Conservation (phyloP, 1,284 basidiomycete genomes). For the Heimioporus punctisporus region DNA sequence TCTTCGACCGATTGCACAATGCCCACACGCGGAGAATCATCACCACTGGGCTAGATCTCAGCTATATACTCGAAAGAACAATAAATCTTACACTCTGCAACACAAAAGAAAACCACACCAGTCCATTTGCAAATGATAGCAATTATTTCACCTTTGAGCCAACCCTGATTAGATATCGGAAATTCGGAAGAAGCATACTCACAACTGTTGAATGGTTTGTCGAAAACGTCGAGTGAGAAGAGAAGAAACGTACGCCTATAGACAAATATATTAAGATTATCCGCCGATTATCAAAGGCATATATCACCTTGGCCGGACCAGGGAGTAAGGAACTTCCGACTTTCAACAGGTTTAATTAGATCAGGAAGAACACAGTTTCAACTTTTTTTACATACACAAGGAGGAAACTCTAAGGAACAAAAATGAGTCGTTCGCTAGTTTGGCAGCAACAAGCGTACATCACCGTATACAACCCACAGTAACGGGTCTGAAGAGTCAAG, state of each 20-base stretch:
- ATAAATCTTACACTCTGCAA: neutral
- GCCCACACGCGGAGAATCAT: neutral
- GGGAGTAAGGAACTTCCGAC: neutral
- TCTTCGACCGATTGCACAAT: neutral
- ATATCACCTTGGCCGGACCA: no score
- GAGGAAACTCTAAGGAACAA: neutral
- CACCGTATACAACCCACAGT: neutral
- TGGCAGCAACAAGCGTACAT: neutral
- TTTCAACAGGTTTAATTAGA: neutral
- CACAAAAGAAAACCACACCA: neutral
- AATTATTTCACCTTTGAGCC: neutral
- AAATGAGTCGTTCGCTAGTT: neutral
- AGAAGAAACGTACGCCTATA: neutral
- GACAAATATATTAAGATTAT: no score
- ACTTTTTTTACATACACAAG: neutral
- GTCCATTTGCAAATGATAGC: neutral
- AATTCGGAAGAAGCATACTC: no score
- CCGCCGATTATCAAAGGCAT: no score
- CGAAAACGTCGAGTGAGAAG: no score
- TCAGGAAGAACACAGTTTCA: no score
- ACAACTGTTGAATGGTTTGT: neutral
- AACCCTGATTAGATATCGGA: no score
- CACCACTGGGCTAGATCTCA: neutral
- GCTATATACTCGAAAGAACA: no score
- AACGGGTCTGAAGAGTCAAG: neutral